Percentiles rank a stretch among this genome's conserved stretches.
phyloP scores from a whole-genome alignment of 2,329 filamentous ascomycete genomes.

The Alternaria dauci region DNA sequence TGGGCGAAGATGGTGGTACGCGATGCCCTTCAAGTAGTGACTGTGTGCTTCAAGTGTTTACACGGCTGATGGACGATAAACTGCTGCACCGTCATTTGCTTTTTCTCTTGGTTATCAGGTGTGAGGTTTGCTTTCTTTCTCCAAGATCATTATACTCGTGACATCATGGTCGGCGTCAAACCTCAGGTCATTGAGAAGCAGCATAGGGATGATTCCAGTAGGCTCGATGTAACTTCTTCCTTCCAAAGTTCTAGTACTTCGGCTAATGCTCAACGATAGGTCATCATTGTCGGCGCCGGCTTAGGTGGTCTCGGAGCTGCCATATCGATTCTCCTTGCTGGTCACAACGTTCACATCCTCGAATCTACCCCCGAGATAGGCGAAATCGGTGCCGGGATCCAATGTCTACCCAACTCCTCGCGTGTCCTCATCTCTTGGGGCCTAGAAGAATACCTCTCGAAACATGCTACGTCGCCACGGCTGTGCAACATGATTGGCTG shows the following conservation, averaged over 20 bases:
- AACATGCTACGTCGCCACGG: constrained; percentile 55
- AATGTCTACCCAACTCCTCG: constrained; percentile 59
- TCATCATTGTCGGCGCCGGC: constrained; percentile 65
- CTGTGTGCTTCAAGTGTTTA: constrained; percentile 10
- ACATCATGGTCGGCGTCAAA: constrained; percentile 38
- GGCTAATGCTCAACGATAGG: constrained; percentile 20
- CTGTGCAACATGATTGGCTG: constrained; percentile 61
- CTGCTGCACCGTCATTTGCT: background rate
- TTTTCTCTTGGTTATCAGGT: background rate
- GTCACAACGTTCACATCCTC: constrained; percentile 59
- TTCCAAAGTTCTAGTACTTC: background rate
- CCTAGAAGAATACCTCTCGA: constrained; percentile 53
- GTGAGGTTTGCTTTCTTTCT: background rate
- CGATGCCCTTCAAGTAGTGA: constrained; percentile 14
- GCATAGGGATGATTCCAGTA: constrained; percentile 32
- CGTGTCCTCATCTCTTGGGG: constrained; percentile 61
- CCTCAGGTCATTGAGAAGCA: constrained; percentile 40
- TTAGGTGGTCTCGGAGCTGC: constrained; percentile 63
- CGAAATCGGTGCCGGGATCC: constrained; percentile 62
- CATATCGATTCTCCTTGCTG: constrained; percentile 57
- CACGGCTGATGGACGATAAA: constrained; percentile 3
- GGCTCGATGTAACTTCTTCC: constrained; percentile 35
- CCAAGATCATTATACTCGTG: constrained; percentile 10
- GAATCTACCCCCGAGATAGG: constrained; percentile 58
- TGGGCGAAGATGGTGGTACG: constrained; percentile 35